Percentiles rank a stretch among this genome's conserved stretches.
These are phyloP conservation scores for Russula brevipes DNA, from an alignment of 768 basidiomycete genomes.

Conservation along the genomic window DNA sequence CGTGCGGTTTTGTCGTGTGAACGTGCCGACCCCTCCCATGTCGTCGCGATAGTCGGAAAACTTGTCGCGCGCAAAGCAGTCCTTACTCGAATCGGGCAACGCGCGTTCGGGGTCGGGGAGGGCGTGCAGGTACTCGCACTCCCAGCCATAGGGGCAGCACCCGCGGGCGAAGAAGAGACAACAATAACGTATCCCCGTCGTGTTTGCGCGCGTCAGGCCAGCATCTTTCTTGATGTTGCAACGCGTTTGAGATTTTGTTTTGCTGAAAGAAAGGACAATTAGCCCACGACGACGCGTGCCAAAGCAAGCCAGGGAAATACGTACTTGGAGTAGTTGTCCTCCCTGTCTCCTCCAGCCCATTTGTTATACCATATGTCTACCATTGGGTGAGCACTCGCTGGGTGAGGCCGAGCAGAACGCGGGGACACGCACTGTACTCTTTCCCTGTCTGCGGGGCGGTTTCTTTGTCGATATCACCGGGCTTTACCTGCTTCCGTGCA, in stretches of 20 bases:
- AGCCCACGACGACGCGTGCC: slow-evolving; percentile 8
- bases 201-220: slow-evolving; percentile 93
- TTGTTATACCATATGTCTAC: slow-evolving; percentile 98
- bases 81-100: slow-evolving; percentile 88
- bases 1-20: slow-evolving; percentile 90
- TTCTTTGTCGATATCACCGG: slow-evolving; percentile 84
- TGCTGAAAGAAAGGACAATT: slow-evolving; percentile 42
- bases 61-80: slow-evolving; percentile 96
- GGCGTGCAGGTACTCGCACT: slow-evolving; percentile 93
- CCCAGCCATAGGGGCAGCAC: slow-evolving; percentile 97
- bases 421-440: slow-evolving; percentile 76
- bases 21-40: slow-evolving; percentile 99
- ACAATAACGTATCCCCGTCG: slow-evolving; percentile 84
- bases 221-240: slow-evolving; percentile 85
- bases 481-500: slow-evolving; percentile 88
- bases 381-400: slow-evolving; percentile 7
- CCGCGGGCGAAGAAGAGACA: slow-evolving; percentile 96
- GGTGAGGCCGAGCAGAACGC: not conserved
- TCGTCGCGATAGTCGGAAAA: slow-evolving; percentile 97
- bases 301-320: slow-evolving; percentile 29
- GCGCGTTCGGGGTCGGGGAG: slow-evolving; percentile 66
- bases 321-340: slow-evolving; percentile 93
- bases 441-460: slow-evolving; percentile 90
- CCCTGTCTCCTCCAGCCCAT: slow-evolving; percentile 99
- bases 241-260: slow-evolving; percentile 90